Percentiles rank a stretch among this genome's conserved stretches.
These are phyloP conservation scores for Termitomyces sp. DNA, from an alignment of 768 basidiomycete genomes.

Conservation along the genomic window DNA sequence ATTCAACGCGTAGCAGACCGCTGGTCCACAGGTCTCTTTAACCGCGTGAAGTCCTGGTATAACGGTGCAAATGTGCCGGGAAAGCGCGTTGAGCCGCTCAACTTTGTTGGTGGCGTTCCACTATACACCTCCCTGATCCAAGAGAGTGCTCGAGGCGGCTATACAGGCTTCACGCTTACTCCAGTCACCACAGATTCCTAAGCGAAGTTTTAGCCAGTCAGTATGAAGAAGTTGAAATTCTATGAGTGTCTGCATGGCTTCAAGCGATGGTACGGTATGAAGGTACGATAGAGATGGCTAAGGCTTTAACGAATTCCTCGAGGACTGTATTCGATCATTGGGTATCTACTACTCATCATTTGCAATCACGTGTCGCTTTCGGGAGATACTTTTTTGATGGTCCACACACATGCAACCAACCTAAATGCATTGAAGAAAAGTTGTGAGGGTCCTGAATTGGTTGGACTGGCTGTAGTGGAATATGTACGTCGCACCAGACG, in stretches of 20 bases:
- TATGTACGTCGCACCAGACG: neutral
- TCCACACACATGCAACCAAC: neutral
- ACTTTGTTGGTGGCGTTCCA: conserved; percentile 18
- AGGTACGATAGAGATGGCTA: neutral
- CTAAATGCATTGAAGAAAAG: neutral
- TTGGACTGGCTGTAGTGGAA: too few species aligned
- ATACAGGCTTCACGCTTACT: conserved; percentile 9
- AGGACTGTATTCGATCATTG: neutral
- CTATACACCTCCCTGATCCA: conserved; percentile 12
- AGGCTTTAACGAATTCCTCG: neutral
- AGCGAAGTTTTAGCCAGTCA: neutral
- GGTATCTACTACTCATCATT: neutral
- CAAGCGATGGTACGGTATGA: neutral
- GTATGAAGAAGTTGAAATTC: neutral
- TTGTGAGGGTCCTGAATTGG: neutral
- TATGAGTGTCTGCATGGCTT: neutral
- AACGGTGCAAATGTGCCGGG: conserved; percentile 20
- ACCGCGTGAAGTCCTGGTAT: conserved; percentile 20
- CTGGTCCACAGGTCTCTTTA: conserved; percentile 8
- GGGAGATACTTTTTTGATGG: neutral
- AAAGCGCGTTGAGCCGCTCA: conserved; percentile 16
- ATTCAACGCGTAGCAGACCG: conserved; percentile 9
- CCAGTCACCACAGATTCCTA: neutral
- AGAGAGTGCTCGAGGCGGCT: conserved; percentile 16
- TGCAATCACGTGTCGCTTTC: neutral